Conservation (phyloP, 163 green algal genomes). For the Coccomyxa subellipsoidea region DNA sequence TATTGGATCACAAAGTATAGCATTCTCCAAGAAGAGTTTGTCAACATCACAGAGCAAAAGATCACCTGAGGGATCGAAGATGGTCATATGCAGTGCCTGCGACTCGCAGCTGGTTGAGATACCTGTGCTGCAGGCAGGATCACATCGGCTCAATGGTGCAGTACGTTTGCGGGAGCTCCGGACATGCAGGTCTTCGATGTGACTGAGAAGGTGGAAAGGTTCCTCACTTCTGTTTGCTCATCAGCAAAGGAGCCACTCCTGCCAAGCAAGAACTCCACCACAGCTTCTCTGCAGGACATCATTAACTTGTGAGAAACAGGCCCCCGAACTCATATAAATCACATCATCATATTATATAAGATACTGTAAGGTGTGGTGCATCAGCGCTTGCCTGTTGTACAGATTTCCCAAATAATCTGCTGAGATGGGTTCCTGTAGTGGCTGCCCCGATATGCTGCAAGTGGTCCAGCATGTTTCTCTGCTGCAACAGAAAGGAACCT, state of each 20-base stretch:
- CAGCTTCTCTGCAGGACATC: constrained; percentile 55
- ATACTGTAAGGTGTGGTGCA: neutral
- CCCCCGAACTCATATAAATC: neutral
- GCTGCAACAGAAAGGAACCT: constrained; percentile 18
- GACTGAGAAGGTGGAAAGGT: neutral
- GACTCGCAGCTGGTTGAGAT: constrained; percentile 48
- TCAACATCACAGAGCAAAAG: neutral
- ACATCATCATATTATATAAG: neutral
- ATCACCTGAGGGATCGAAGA: constrained; percentile 33
- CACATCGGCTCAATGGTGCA: neutral
- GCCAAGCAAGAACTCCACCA: constrained; percentile 61
- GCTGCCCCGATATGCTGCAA: constrained; percentile 53
- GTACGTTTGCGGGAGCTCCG: neutral
- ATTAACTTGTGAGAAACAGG: constrained; percentile 31
- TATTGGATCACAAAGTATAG: neutral
- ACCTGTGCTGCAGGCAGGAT: constrained; percentile 11
- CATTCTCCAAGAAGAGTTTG: neutral
- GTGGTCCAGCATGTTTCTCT: constrained; percentile 50
- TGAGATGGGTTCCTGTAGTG: constrained; percentile 52
- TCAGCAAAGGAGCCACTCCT: constrained; percentile 36
- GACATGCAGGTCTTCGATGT: neutral
- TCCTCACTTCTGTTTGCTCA: constrained; percentile 16
- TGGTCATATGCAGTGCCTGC: constrained; percentile 41
- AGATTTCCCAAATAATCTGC: constrained; percentile 60
- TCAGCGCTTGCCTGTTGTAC: constrained; percentile 43